phyloP scores from a whole-genome alignment of 2,329 filamentous ascomycete species.

The Xylariaceae sp. region DNA sequence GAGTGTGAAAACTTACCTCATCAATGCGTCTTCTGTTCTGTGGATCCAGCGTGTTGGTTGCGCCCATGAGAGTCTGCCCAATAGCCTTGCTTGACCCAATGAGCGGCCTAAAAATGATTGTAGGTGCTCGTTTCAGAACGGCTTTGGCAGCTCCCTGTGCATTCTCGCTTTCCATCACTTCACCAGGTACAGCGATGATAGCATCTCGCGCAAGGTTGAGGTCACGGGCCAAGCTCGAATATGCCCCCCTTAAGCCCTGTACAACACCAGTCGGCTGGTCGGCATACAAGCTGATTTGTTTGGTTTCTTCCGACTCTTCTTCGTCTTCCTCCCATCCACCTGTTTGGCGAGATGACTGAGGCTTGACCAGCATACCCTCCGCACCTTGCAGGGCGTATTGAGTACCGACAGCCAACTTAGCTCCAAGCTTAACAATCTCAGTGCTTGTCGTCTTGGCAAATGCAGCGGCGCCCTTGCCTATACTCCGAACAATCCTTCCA shows the following conservation, averaged over 20 bases:
- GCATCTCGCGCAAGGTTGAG: constrained; percentile 83
- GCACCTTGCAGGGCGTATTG: constrained; percentile 89
- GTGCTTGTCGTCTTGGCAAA: constrained; percentile 93
- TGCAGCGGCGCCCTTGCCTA: constrained; percentile 82
- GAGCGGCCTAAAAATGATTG: constrained; percentile 83
- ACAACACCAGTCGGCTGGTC: constrained; percentile 88
- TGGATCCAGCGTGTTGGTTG: constrained; percentile 86
- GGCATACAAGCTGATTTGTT: constrained; percentile 85
- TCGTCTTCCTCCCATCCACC: constrained; percentile 56
- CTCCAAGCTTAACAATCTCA: constrained; percentile 89
- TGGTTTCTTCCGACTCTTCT: constrained; percentile 64
- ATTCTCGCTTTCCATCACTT: constrained; percentile 80
- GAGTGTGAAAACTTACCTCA: constrained; percentile 67
- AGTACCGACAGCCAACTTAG: constrained; percentile 90
- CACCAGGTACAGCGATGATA: constrained; percentile 88
- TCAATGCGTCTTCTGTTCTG: constrained; percentile 76
- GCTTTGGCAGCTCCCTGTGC: constrained; percentile 77
- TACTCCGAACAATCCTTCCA: constrained; percentile 83
- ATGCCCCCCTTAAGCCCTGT: constrained; percentile 80
- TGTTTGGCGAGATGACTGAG: constrained; percentile 33
- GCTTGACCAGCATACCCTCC: constrained; percentile 67
- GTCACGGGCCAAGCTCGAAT: constrained; percentile 78
- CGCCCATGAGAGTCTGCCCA: constrained; percentile 84
- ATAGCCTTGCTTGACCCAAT: constrained; percentile 87
- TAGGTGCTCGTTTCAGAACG: constrained; percentile 79